Evolutionary conservation across 2,329 filamentous ascomycete species (phyloP).

Genomic region (Pseudocercospora macadamiae): DNA sequence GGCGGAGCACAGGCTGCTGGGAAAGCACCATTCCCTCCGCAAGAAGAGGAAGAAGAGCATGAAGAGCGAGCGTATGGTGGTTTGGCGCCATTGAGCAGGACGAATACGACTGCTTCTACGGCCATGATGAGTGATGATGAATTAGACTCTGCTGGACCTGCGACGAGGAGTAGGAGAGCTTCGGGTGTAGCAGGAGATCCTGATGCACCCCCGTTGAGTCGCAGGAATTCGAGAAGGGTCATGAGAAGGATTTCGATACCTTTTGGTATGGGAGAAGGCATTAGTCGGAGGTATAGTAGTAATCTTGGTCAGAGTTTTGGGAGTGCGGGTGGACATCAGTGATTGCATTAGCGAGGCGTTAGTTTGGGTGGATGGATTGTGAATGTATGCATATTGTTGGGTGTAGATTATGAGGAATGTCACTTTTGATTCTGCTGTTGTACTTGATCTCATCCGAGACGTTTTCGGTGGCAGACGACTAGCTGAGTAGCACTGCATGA

Average conservation of each 20-base stretch:
- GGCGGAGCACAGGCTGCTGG: constrained; percentile 30
- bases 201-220: constrained; percentile 21
- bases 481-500: too few relatives aligned
- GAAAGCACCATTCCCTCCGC: constrained; percentile 10
- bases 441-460: too few relatives aligned
- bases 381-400: background rate
- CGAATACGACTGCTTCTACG: constrained; percentile 33
- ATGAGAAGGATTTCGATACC: constrained; percentile 48
- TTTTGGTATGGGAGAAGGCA: constrained; percentile 50
- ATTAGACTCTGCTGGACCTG: constrained; percentile 19
- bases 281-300: constrained; percentile 48
- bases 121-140: constrained; percentile 29
- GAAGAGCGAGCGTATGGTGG: constrained; percentile 42
- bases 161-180: constrained; percentile 17
- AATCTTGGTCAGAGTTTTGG: constrained; percentile 47
- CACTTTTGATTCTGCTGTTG: too few relatives aligned
- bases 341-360: too few relatives aligned
- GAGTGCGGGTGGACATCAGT: constrained; percentile 29
- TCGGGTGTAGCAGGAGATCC: constrained; percentile 19
- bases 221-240: constrained; percentile 36
- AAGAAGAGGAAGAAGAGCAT: constrained; percentile 35
- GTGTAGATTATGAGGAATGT: too few relatives aligned
- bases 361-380: too few relatives aligned
- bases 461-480: too few relatives aligned
- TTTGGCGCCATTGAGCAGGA: constrained; percentile 37